A percentile compares a stretch with the other conserved stretches of the same genome.
Conservation (phyloP, 1,284 basidiomycete genomes). For the Rhodotorula glutinis region DNA sequence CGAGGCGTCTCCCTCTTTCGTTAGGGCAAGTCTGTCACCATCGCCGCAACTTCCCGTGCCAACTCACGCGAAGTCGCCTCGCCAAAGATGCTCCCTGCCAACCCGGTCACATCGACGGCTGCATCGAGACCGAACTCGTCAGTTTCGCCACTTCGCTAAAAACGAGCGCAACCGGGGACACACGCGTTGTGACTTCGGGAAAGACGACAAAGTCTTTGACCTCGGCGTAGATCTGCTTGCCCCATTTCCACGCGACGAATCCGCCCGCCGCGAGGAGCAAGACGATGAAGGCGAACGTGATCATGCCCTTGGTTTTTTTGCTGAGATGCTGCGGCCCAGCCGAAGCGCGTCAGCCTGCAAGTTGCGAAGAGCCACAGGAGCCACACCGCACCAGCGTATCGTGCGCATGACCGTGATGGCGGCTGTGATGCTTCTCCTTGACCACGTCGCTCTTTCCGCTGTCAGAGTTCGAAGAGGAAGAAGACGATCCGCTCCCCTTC, state of each 20-base stretch:
- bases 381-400: neutral
- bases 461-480: no score
- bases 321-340: neutral
- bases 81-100: neutral
- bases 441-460: neutral
- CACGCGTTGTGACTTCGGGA: constrained; percentile 13
- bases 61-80: neutral
- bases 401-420: no score
- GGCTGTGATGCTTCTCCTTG: neutral
- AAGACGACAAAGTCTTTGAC: constrained; percentile 10
- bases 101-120: constrained; percentile 7
- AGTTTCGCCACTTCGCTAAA: neutral
- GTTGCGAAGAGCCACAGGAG: neutral
- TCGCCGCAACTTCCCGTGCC: neutral
- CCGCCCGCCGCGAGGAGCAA: constrained; percentile 1
- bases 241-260: constrained; percentile 8
- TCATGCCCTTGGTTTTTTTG: neutral
- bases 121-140: neutral
- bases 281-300: constrained; percentile 6
- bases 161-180: neutral
- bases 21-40: neutral
- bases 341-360: no score
- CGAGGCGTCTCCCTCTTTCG: neutral
- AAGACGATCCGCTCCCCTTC: no score
- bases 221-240: neutral